Evolutionary conservation across 2,329 filamentous ascomycete species (phyloP), one percentile per base, ranked within the genome.

Genomic region (Alternaria burnsii): DNA sequence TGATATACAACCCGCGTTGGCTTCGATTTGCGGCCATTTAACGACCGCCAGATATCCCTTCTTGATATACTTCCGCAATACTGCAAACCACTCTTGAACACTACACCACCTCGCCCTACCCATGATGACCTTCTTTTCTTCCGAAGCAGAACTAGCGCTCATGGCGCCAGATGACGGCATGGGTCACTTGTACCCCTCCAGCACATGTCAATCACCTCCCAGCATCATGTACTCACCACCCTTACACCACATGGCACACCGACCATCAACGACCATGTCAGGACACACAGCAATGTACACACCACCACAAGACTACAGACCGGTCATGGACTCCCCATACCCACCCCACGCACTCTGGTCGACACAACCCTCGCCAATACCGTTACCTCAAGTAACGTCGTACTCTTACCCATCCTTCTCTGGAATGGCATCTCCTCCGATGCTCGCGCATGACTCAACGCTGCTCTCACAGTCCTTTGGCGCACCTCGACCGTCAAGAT

Each of bases 191-290:
- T 79, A 77, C 58, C 75, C 76, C 52, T 72, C 75, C 42, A 76
- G 71, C 64, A 68, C 71, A 60, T 77, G 76, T 56, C 75, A 76
- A 66, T 78, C 77, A 34, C 72, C 76, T 48, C 77, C 76, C 4
- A 75, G 67, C 67, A 76, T 78, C 65, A 73, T 78, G 67, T 78
- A 78, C 61, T 77, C 76, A 51, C 72, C 75, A 58, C 71, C 75
- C 32, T 67, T 78, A 36, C 75, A 76, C 34, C 70, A 75, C n/a
- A 68, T 76, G 65, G 14, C 65, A 38, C 72, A 74, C 48, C 68
- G 66, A 28, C 58, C 71, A 5, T 60, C 69, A 10, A 67, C 70
- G 4, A 68, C 67, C 11, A 67, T 75, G 36, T 51, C 72, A 24
- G 66, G 65, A 46, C 66, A 67, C 55, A 71, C 64, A 54, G 65